These are phyloP conservation scores for Aphanomyces astaci DNA, from an alignment of 352 stramenopile species.

Conservation along the genomic window DNA sequence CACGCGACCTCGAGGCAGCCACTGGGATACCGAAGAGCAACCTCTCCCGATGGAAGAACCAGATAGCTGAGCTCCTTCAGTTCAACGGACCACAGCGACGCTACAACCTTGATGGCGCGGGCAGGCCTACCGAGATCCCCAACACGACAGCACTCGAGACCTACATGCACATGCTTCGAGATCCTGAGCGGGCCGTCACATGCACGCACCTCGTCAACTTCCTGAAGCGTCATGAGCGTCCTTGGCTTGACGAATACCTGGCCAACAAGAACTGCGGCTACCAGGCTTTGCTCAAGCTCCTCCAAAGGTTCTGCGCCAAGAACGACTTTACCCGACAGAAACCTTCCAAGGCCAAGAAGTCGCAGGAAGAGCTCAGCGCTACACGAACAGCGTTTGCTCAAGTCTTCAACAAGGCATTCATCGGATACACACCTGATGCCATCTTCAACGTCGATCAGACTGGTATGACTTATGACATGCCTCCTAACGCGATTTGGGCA, in stretches of 20 bases:
- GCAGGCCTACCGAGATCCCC: background rate
- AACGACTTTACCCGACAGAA: background rate
- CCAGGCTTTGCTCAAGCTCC: background rate
- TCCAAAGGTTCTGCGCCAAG: background rate
- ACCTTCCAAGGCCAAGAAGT: background rate
- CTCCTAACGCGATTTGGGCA: constrained; percentile 18
- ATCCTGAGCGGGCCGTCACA: background rate
- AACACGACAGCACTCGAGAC: background rate
- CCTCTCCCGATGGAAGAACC: background rate
- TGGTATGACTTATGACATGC: constrained; percentile 18
- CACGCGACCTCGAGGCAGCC: background rate
- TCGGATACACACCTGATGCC: background rate
- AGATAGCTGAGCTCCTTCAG: background rate
- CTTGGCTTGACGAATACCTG: constrained; percentile 10
- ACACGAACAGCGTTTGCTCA: background rate
- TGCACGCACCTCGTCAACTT: constrained; percentile 2
- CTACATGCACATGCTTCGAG: background rate
- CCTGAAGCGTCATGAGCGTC: background rate
- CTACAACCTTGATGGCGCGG: background rate
- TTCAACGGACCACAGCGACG: background rate
- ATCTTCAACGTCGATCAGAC: constrained; percentile 27
- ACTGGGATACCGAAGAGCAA: background rate
- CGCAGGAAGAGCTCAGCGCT: background rate
- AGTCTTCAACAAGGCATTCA: background rate
- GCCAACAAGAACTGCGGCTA: background rate